Evolutionary conservation across 352 stramenopile species (phyloP), one percentile per base, ranked within the genome.

Genomic region (Phytophthora tentaculata): DNA sequence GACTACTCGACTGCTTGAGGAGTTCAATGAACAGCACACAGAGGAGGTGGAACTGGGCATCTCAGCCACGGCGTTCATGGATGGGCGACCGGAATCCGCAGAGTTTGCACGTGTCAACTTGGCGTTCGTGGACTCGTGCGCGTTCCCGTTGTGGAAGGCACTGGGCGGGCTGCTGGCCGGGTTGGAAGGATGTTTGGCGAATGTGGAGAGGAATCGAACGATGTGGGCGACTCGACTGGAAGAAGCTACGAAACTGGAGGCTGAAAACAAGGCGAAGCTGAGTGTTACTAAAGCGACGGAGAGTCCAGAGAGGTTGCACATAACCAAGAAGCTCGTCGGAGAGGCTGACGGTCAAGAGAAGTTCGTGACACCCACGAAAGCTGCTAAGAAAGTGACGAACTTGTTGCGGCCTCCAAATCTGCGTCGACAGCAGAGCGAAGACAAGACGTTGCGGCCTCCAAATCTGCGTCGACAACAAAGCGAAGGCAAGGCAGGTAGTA

Each of bases 11-110:
- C 59, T 97, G 17, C 74, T 89, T 12, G 60, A 89, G 2, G 89
- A 97, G 66, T 97, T 97, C 69, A 92, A 92, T 52, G 74, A 86
- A 48, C 89, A 97, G 58, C 89, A 91, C 64, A 61, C 77, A 3
- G 85, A 94, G 28, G 89, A 97, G 61, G 55, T 81, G 5, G 80
- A 80, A 55, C 57, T 90, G 7, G 87, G 87, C 1, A 75, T 97
- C 24, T 57, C 73, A 14, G 77, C 82, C 22, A 90, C 84, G 20
- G 72, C 85, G n/a, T 95, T 92, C 71, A 96, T 97, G 89, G 84
- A 82, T 56, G 84, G 69, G 9, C 66, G 77, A 43, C 78, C 90
- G 0, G 67, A 76, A 48, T 90, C 84, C 14, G 66, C 81, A 0
- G 85, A 90, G 58, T 79, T 90, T 47, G 77, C 83, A 26, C 87